These are phyloP conservation scores for Colletotrichum gloeosporioides DNA, from an alignment of 2,329 filamentous ascomycete genomes.

Conservation along the genomic window DNA sequence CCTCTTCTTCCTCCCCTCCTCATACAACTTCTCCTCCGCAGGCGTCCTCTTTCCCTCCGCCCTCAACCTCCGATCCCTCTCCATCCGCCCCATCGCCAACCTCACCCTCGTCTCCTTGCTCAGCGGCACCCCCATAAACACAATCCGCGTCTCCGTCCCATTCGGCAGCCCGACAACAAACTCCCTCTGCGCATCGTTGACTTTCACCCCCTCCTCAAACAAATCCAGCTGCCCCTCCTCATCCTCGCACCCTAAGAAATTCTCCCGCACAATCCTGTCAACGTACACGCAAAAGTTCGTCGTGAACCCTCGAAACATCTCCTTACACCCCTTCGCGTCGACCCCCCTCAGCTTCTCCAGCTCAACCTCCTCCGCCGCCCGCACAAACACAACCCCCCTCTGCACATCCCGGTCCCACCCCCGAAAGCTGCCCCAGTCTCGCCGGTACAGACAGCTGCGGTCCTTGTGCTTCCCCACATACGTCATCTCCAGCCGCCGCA, in stretches of 20 bases:
- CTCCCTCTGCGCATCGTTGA: neutral
- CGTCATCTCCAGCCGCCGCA: constrained; percentile 2
- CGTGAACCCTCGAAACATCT: constrained; percentile 2
- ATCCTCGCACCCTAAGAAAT: neutral
- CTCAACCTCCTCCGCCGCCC: neutral
- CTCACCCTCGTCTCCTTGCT: neutral
- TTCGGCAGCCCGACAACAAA: neutral
- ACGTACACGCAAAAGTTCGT: constrained; percentile 16
- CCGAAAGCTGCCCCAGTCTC: neutral
- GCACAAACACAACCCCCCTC: neutral
- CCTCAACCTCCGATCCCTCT: neutral
- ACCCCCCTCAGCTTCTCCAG: neutral
- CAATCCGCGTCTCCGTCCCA: neutral
- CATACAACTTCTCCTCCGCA: neutral
- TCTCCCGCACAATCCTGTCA: neutral
- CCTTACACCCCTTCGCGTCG: neutral
- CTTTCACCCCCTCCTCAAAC: neutral
- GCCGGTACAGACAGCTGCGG: neutral
- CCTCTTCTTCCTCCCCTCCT: neutral
- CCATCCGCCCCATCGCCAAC: neutral
- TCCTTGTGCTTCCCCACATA: neutral
- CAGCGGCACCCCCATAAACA: constrained; percentile 7
- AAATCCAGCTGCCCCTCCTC: neutral
- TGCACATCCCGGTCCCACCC: neutral
- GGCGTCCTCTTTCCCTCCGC: neutral